Evolutionary conservation across 306 rosid species (phyloP), one percentile per base, ranked within the genome.

Genomic region (Lathyrus tuberosus): DNA sequence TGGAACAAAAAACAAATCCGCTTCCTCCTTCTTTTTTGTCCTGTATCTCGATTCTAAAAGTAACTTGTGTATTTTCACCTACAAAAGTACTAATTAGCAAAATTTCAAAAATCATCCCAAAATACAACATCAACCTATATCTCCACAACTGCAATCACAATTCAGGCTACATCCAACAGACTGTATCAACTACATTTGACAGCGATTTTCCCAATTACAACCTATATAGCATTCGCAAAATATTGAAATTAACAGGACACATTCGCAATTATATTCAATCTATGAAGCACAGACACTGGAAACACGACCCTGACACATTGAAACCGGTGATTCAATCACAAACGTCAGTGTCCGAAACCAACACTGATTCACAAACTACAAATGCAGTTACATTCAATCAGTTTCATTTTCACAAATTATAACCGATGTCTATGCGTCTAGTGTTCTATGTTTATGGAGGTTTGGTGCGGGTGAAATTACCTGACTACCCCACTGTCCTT

Each of bases 401-500:
- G 13, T 49, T 17, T 11, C 13, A 49, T n/a, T 46, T 46, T 46
- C 18, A 5, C 18, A 5, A 46, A 46, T 46, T 1, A 46, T 46
- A 1, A 46, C 18, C 10, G 10, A 16, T 8, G 11, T 48, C 24
- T 47, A 15, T 47, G 48, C 30, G 30, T 26, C 30, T 26, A 7
- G 40, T 7, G 40, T 35, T 35, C 40, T 35, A 33, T 33, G 8
- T 33, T 33, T 33, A 33, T 6, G 38, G 38, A 33, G 38, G 38
- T 33, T 33, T 33, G 10, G 13, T n/a, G 28, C 40, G 40, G 40
- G 40, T 11, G 67, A 46, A 57, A 47, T 20, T 65, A 91, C 99
- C 96, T 94, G 97, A 86, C 95, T 88, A 63, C 97, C 99, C 99
- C 99, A 94, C 70, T 94, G 97, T 73, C 97, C 97, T 73, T 84